Evolutionary conservation across 192 early-diverging fungal genomes (phyloP), one percentile per base, ranked within the genome.

Genomic region (Spizellomyces sp.): DNA sequence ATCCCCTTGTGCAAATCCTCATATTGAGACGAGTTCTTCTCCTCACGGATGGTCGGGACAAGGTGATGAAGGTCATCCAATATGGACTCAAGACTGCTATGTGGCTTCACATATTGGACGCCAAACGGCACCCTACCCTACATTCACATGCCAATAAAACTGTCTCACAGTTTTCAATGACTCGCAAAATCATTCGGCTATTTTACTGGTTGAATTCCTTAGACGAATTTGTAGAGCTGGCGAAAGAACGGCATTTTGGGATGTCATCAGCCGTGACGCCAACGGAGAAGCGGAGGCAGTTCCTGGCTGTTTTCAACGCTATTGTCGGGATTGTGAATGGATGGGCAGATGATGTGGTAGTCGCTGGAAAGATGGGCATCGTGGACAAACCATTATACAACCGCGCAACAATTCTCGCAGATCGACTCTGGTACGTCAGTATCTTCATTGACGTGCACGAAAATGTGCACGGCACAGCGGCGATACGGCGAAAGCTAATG

Each of bases 21-120:
- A 66, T 89, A 50, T 75, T 93, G 21, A 83, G 87, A 43, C 85
- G 86, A 62, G 74, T 91, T 14, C 80, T 92, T 8, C 80, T 85
- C 21, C 71, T 90, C 17, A 85, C 90, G 58, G 94, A 95, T 66
- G 94, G 94, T 43, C 85, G 94, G 14, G 94, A 95, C 81, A 95
- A 95, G 74, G 80, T 85, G 14, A 79, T 95, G 62, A 95, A 95
- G 65, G 70, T 89, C 41, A 67, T 90, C 42, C 93, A 95, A 70
- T 95, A 95, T 71, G 75, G 82, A 50, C 72, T 86, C 67, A 95
- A 95, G 65, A 70, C 92, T n/a, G 75, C 91, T 21, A 77, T 94
- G 36, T 89, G 83, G 73, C 59, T 78, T 22, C 52, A 68, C 0
- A 66, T 83, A 45, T 42, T 78, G 41, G 58, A 59, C 12, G 62